Evolutionary conservation across 2,329 filamentous ascomycete species (phyloP).

Genomic region (Herpotrichia juniperi): DNA sequence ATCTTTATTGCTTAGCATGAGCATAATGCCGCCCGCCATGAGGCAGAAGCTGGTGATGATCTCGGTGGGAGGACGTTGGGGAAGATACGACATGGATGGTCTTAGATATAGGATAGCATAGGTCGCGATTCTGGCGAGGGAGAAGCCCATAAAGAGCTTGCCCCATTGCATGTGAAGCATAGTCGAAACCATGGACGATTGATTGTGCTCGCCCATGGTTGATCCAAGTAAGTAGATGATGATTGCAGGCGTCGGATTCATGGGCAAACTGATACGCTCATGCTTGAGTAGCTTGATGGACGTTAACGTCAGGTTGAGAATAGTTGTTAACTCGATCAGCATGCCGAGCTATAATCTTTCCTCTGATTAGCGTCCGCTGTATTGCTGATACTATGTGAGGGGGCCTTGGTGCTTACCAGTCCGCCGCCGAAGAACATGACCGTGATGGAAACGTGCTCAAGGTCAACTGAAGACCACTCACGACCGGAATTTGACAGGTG

Average conservation of each 20-base stretch:
- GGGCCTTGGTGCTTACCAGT: slow-evolving; percentile 62
- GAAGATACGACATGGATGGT: slow-evolving; percentile 75
- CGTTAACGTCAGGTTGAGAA: slow-evolving; percentile 67
- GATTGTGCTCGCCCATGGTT: slow-evolving; percentile 91
- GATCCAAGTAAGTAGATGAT: slow-evolving; percentile 81
- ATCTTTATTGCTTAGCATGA: slow-evolving; percentile 82
- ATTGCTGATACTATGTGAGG: too few species aligned
- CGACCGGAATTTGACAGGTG: slow-evolving; percentile 73
- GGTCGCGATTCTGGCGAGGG: slow-evolving; percentile 74
- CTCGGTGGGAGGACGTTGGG: slow-evolving; percentile 83
- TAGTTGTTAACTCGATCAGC: slow-evolving; percentile 70
- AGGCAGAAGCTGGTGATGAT: slow-evolving; percentile 80
- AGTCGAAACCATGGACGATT: slow-evolving; percentile 75
- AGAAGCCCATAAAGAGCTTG: slow-evolving; percentile 75
- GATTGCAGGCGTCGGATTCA: slow-evolving; percentile 83
- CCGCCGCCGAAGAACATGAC: slow-evolving; percentile 89
- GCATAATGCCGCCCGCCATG: slow-evolving; percentile 80
- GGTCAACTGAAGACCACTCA: slow-evolving; percentile 73
- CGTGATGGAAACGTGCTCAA: slow-evolving; percentile 87
- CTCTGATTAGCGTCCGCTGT: too few species aligned
- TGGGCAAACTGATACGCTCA: slow-evolving; percentile 66
- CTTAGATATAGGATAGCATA: slow-evolving; percentile 78
- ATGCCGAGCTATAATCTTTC: slow-evolving; percentile 65
- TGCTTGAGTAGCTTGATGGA: slow-evolving; percentile 58
- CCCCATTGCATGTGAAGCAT: slow-evolving; percentile 95